phyloP scores from a whole-genome alignment of 192 early-diverging fungal species.

The Mortierella alpina region DNA sequence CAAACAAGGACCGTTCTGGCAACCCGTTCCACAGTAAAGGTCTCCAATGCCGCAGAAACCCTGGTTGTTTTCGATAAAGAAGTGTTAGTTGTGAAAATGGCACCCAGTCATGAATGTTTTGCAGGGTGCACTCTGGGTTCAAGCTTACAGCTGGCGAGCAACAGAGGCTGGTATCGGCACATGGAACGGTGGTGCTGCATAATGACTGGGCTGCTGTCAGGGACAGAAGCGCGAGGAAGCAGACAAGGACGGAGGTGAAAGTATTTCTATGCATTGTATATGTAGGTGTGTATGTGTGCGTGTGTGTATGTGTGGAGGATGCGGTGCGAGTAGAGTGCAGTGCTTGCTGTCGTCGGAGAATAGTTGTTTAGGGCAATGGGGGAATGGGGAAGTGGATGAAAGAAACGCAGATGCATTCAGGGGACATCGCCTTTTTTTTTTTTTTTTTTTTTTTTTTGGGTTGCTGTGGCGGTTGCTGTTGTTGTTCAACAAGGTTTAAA shows the following conservation, averaged over 20 bases:
- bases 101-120: neutral
- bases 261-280: slow-evolving; percentile 16
- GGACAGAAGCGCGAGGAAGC: slow-evolving; percentile 25
- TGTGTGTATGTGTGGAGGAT: neutral
- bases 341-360: no score
- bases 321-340: no score
- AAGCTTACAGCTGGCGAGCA: slow-evolving; percentile 22
- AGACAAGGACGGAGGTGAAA: slow-evolving; percentile 14
- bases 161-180: slow-evolving; percentile 10
- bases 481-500: no score
- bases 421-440: neutral
- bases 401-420: neutral
- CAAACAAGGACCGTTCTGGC: neutral
- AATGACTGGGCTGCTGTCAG: slow-evolving; percentile 14
- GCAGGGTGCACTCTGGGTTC: neutral
- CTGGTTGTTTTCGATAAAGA: slow-evolving; percentile 1
- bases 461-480: neutral
- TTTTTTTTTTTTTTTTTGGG: neutral
- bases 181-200: slow-evolving; percentile 2
- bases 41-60: slow-evolving; percentile 18
- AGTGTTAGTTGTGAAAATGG: neutral
- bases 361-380: neutral
- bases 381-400: neutral
- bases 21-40: slow-evolving; percentile 31
- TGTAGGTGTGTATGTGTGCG: neutral